A percentile compares a stretch with the other conserved stretches of the same genome.
phyloP scores from a whole-genome alignment of 2,329 filamentous ascomycete genomes.

The Neonectria sp. region DNA sequence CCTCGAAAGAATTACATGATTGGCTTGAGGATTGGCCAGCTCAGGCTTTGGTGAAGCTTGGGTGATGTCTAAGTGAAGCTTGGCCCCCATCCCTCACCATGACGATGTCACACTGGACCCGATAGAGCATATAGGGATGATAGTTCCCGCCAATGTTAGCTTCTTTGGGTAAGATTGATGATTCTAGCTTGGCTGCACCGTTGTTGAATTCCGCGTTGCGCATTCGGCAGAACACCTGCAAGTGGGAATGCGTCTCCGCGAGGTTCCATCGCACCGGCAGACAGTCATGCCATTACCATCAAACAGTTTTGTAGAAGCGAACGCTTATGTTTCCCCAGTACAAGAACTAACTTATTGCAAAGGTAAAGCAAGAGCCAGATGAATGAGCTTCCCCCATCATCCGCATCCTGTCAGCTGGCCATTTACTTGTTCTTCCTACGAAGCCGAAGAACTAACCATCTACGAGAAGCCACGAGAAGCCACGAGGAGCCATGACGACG shows the following conservation, averaged over 20 bases:
- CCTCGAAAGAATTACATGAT: background rate
- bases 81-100: background rate
- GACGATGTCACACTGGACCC: background rate
- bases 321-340: too few relatives aligned
- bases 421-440: background rate
- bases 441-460: background rate
- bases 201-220: background rate
- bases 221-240: background rate
- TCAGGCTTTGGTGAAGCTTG: background rate
- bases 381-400: background rate
- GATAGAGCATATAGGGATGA: background rate
- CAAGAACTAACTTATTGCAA: too few relatives aligned
- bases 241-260: background rate
- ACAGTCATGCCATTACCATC: background rate
- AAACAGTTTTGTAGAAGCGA: background rate
- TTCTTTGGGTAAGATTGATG: background rate
- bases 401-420: background rate
- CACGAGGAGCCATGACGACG: background rate
- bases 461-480: background rate
- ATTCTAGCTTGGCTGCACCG: background rate
- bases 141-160: background rate
- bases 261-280: constrained; percentile 4
- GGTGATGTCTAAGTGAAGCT: constrained; percentile 2
- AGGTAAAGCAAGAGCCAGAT: background rate
- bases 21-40: background rate